phyloP scores from a whole-genome alignment of 345 rosid genomes.

The Eucalyptus camaldulensis region DNA sequence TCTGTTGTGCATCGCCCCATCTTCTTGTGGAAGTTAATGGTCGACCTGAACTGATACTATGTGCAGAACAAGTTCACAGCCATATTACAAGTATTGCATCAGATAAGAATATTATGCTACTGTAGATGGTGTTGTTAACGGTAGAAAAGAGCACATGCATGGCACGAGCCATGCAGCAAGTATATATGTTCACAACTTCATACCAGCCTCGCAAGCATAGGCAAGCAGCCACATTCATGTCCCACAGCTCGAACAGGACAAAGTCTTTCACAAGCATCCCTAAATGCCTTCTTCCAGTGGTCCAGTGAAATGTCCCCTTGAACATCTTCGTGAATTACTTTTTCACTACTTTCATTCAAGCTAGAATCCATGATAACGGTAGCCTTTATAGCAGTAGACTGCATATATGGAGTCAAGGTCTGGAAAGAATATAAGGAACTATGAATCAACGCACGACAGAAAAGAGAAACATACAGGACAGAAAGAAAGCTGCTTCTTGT shows the following conservation, averaged over 20 bases:
- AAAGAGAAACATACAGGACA: neutral
- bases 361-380: constrained; percentile 18
- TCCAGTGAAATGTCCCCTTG: constrained; percentile 59
- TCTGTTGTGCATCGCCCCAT: neutral
- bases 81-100: neutral
- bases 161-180: neutral
- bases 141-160: neutral
- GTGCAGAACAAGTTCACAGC: neutral
- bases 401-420: constrained; percentile 96
- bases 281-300: constrained; percentile 88
- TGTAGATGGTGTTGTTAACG: neutral
- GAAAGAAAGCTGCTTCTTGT: neutral
- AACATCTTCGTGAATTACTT: constrained; percentile 21
- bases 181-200: neutral
- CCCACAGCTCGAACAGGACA: constrained; percentile 93
- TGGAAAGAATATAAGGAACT: constrained; percentile 13
- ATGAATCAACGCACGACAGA: neutral
- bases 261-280: constrained; percentile 82
- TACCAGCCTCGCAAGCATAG: constrained; percentile 70
- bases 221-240: constrained; percentile 87
- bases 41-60: neutral
- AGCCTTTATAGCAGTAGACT: constrained; percentile 31
- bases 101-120: neutral
- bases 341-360: constrained; percentile 32
- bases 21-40: neutral